Base-by-base conservation (phyloP, 768 basidiomycete genomes). In the Russula sp. region DNA sequence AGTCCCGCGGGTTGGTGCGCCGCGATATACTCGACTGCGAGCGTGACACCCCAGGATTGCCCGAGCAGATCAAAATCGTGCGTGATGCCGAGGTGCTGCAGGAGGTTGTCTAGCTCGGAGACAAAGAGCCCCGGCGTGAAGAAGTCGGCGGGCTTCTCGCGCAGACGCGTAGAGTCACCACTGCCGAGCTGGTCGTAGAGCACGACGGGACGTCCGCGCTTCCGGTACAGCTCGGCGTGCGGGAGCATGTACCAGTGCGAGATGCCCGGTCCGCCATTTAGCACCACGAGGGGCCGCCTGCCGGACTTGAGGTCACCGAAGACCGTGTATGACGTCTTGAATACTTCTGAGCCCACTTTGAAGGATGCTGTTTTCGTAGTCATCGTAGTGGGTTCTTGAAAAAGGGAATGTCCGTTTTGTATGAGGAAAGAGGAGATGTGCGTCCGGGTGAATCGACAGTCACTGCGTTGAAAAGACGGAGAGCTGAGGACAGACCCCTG, bases 81-180 rank as follows among this genome's bases (percentile, higher is more conserved):
- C 30, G 78, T 65, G 62, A 84, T 78, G 2, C 72, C 76, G 55
- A 85, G 73, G 71, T 82, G 76, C 18, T 57, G 36, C 51, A 85
- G 66, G 10, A 84, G 72, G 69, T 71, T 72, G 52, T 69, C 66
- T 14, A 84, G 78, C 72, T 86, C 81, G 64, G 80, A 75, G 66
- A 82, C 72, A 74, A 84, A 84, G 6, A 85, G 75, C 59, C 78
- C 71, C 32, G 74, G 70, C 20, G 76, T 81, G 83, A 83, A 84
- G 73, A 86, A 85, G 14, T 48, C 44, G 1, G 70, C 65, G 36
- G 69, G 75, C 67, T 81, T 84, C 64, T 84, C 80, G 10, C 71
- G 79, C 22, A 84, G 74, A 66, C 83, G 82, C 10, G 83, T 83
- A 14, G 84, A 85, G 28, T 73, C 72, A n/a, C 83, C 83, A 61